Percentiles rank a stretch among this genome's conserved stretches.
These are phyloP conservation scores for Puccinellia tenuiflora DNA, from an alignment of 176 grass and related monocot genomes.

Conservation along the genomic window DNA sequence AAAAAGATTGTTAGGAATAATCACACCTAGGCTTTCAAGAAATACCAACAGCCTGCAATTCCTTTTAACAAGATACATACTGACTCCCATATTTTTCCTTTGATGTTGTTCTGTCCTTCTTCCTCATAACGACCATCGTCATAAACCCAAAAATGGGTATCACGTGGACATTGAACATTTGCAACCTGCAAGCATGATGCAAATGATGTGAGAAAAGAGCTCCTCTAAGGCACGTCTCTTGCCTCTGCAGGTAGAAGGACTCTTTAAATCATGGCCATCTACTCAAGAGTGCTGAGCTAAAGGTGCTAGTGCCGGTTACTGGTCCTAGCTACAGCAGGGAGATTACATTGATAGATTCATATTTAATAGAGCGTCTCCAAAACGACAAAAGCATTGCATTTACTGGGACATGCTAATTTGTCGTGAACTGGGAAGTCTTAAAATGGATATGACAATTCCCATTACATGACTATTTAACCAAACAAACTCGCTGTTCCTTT, in stretches of 20 bases:
- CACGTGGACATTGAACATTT: slow-evolving; percentile 86
- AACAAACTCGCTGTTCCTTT: neutral
- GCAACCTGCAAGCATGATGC: slow-evolving; percentile 51
- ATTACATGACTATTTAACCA: neutral
- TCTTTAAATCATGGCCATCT: no score
- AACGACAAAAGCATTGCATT: neutral
- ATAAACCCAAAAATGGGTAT: slow-evolving; percentile 99
- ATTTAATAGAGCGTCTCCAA: neutral
- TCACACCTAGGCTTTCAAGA: neutral
- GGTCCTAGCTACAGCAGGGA: neutral
- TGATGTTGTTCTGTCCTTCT: slow-evolving; percentile 99
- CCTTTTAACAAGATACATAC: slow-evolving; percentile 52
- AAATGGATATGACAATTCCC: neutral
- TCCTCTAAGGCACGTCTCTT: neutral
- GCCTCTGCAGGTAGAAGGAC: neutral
- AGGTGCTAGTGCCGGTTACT: no score
- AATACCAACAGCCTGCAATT: neutral
- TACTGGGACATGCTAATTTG: neutral
- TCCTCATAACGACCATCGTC: slow-evolving; percentile 89
- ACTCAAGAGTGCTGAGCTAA: no score
- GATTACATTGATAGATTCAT: neutral
- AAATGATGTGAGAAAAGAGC: slow-evolving; percentile 2
- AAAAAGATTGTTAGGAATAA: neutral
- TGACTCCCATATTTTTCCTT: slow-evolving; percentile 86
- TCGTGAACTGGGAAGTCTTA: neutral